Evolutionary conservation across 2,329 filamentous ascomycete species (phyloP), one percentile per base, ranked within the genome.

Genomic region (Didymella segeticola): DNA sequence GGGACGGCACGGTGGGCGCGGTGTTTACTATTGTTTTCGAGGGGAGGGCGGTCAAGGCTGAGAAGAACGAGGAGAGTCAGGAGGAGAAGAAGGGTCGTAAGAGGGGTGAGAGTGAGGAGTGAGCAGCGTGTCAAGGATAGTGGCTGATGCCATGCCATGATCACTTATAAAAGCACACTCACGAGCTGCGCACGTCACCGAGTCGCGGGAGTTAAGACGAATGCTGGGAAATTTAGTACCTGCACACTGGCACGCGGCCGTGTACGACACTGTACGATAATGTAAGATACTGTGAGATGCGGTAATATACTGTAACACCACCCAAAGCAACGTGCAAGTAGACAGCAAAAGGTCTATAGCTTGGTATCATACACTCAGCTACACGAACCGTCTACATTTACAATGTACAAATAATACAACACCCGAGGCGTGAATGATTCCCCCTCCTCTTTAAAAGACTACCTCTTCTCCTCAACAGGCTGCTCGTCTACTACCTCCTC

Each of bases 21-120:
- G 64, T 73, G 3, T 55, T 75, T 64, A 69, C 62, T n/a, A 20
- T 75, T 11, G 47, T 68, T 4, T 70, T 70, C 45, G 59, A 75
- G 45, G 73, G 73, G 22, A 60, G 47, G 38, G 31, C 17, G 14
- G n/a, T n/a, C 5, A 63, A 63, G 43, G 19, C 56, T 6, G 57
- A 66, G 43, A 55, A 61, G 42, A 57, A 43, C 17, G 43, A 56
- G 22, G 51, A 14, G 19, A 14, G 19, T 11, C 23, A 27, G 8
- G 27, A 27, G 37, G 11, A 41, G 25, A 29, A 27, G 5, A 27
- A 39, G 31, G 27, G 27, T 12, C 9, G 14, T 8, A 29, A 29
- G 27, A 8, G 5, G 9, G 4, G 4, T 12, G 10, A 34, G 22
- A 15, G 30, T 11, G 25, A 20, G 2, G 25, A 29, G 38, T 41